Evolutionary conservation across 768 basidiomycete species (phyloP), one percentile per base, ranked within the genome.

Genomic region (Crucibulum laeve): DNA sequence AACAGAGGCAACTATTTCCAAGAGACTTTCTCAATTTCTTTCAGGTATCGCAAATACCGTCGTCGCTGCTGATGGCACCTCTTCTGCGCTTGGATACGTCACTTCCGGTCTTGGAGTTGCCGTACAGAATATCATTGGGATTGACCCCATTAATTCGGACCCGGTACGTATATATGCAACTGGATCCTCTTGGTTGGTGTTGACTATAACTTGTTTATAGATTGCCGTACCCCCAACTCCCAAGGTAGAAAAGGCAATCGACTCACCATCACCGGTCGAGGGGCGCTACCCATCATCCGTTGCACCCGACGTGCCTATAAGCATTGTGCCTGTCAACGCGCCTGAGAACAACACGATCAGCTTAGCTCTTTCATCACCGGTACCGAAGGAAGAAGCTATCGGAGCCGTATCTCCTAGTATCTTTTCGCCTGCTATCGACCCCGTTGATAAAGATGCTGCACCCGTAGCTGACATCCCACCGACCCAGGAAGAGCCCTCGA

Each of bases 321-420:
- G 60, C 46, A 64, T 69, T 34, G 56, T 70, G 3, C 69, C 71
- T 11, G 68, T 72, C 37, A 70, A 68, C 43, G 67, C 62, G 4
- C 50, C 58, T 19, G 68, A 74, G 53, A 59, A 65, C 49, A 65
- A 60, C 50, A 62, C 62, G 2, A 43, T 51, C 25, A 48, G 17
- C 4, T 15, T 21, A n/a, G 25, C 25, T 14, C n/a, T 32, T 25
- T n/a, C n/a, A n/a, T n/a, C n/a, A n/a, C n/a, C n/a, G n/a, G 19
- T 40, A 8, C 38, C 19, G 13, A 21, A 40, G 10, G 24, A 40
- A 13, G 15, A 38, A 19, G 39, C 30, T 11, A 15, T 32, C 30
- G 4, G 11, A 11, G 30, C 30, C 11, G 30, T 15, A 15, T 11
- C 30, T 32, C 30, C 30, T 11, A 15, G 15, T 32, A 15, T 32